Base-by-base conservation (phyloP, 306 rosid species). In the Begonia loranthoides region DNA sequence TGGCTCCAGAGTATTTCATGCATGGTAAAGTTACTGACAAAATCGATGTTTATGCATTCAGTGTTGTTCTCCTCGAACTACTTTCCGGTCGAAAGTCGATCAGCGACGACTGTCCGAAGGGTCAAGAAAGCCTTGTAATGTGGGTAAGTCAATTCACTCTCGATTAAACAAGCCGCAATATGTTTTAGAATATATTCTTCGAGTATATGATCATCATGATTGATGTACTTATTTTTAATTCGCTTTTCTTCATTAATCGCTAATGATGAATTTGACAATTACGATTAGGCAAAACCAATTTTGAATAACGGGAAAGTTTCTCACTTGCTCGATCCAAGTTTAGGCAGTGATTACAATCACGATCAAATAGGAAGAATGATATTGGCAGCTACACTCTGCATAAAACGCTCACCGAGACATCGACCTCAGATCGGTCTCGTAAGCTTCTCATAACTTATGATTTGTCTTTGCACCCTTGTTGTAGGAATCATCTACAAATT, bases 61-160 rank as follows among this genome's bases (percentile, higher is more conserved):
- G 99, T 49, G 94, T 90, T 57, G 99, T 90, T 33, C 95, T 90
- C 66, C 99, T 90, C 45, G 99, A 90, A 89, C 92, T 85, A 68
- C 92, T 90, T 54, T 82, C 95, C 1, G 78, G 90, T 50, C 80
- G 84, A 69, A 83, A 76, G 70, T 94, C 94, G 45, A 90, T 90
- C 58, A 74, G 43, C 71, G 70, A 61, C 43, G 78, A 70, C 47
- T 48, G 52, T 58, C 84, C 93, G 1, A 77, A 82, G 68, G 92
- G 79, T 41, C 74, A 76, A 54, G 94, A 82, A 73, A 90, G 99
- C 71, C 70, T 90, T 55, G 87, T 90, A 56, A 80, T 85, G 79
- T 90, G 99, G 99, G 99, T 90, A 74, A 70, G 99, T 56, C 44
- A 58, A 33, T 10, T 41, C 56, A 28, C 36, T 28, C 36, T 28